Evolutionary conservation across 1,284 basidiomycete genomes (phyloP).

Genomic region (Sanghuangporus sanghuang): DNA sequence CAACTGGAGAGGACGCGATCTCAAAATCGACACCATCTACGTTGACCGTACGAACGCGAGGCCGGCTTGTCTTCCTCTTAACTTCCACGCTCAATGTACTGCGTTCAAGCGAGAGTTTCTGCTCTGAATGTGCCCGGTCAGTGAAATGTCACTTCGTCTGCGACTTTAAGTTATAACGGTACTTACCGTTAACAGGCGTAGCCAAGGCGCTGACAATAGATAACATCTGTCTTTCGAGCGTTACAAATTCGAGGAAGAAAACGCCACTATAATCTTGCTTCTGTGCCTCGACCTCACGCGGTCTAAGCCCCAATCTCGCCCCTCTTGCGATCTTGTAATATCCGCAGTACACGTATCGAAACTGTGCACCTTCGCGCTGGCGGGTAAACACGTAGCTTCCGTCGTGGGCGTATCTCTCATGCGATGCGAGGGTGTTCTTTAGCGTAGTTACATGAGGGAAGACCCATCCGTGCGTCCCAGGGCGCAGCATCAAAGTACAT

Average conservation of each 20-base stretch:
- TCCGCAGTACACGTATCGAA: conserved; percentile 8
- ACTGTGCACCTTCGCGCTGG: background rate
- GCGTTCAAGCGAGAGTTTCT: background rate
- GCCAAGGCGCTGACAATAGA: background rate
- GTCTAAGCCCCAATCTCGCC: background rate
- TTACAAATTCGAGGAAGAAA: conserved; percentile 7
- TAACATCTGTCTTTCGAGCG: background rate
- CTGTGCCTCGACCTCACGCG: background rate
- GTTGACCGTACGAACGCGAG: background rate
- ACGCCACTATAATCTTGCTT: background rate
- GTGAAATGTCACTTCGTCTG: background rate
- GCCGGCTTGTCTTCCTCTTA: background rate
- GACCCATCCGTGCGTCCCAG: conserved; percentile 10
- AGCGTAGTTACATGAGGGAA: background rate
- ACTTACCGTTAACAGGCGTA: background rate
- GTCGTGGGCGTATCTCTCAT: background rate
- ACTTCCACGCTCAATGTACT: background rate
- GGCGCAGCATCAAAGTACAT: background rate
- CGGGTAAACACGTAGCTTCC: conserved; percentile 5
- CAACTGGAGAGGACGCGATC: background rate
- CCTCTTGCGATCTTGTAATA: conserved; percentile 2
- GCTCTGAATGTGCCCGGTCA: background rate
- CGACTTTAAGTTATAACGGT: background rate
- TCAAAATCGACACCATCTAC: conserved; percentile 9
- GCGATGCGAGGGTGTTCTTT: background rate